Evolutionary conservation across 2,329 filamentous ascomycete genomes (phyloP), one percentile per base, ranked within the genome.

Genomic region (Dactylellina cionopaga): DNA sequence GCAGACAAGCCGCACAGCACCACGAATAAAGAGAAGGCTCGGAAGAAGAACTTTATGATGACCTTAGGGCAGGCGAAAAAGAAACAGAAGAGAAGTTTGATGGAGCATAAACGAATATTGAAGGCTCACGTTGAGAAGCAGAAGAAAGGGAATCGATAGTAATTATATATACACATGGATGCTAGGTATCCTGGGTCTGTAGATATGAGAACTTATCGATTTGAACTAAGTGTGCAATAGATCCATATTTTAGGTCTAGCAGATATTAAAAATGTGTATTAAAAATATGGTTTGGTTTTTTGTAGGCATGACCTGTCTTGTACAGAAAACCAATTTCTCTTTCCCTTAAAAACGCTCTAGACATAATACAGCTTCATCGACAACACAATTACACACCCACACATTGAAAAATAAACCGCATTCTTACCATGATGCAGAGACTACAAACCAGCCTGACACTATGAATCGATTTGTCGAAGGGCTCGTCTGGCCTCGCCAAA

Each of bases 11-110:
- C 75, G 1, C 76, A 77, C 55, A 96, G 91, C 80, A 93, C 92
- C 35, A 98, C 94, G 76, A 99, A 99, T 82, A 91, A 91, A 83
- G 95, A 99, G 84, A 99, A 99, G 87, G 88, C 91, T 41, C 85
- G 94, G 76, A 92, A 92, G 86, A 99, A 99, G 90, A 99, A 99
- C 81, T 96, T 99, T 82, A 80, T 99, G 78, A 99, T 99, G 95
- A 98, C 94, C 37, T 82, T 99, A 71, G 92, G 94, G 69, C 98
- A 99, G 84, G 95, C 95, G 9, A 96, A 95, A 85, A 87, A 86
- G 76, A 99, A 98, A 85, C 90, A 95, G 79, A 97, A 97, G 89
- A 87, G 93, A 78, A 96, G 92, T 86, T 83, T 99, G 81, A 87
- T 91, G 10, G 90, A 97, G 82, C 92, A 92, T 75, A 87, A 87